phyloP scores from a whole-genome alignment of 1,284 basidiomycete species.

The Amylostereum chailletii region DNA sequence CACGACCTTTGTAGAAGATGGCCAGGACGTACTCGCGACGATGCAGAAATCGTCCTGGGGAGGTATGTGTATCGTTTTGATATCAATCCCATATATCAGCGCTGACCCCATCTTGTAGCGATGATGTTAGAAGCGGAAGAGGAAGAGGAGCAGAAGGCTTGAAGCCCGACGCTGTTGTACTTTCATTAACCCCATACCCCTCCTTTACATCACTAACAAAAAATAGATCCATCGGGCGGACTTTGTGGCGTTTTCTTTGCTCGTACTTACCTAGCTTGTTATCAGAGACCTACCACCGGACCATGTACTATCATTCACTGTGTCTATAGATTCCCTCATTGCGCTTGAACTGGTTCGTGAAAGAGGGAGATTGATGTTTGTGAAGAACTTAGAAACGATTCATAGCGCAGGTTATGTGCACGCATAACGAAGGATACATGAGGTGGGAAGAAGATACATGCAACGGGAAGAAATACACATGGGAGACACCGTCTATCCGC shows the following conservation, averaged over 20 bases:
- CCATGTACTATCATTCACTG: too few species aligned
- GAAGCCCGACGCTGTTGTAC: neutral
- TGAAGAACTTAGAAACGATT: too few species aligned
- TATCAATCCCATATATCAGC: neutral
- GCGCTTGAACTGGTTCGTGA: neutral
- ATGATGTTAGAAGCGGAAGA: constrained; percentile 50
- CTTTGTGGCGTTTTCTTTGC: too few species aligned
- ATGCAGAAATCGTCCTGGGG: constrained; percentile 66
- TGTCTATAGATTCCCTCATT: neutral
- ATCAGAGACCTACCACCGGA: too few species aligned
- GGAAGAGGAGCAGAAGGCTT: constrained; percentile 31
- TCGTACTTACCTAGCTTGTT: too few species aligned
- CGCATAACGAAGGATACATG: neutral
- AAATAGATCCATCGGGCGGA: too few species aligned
- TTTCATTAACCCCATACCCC: neutral
- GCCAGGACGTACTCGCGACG: constrained; percentile 43
- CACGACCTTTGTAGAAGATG: constrained; percentile 32
- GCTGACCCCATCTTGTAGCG: constrained; percentile 23
- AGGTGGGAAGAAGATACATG: too few species aligned
- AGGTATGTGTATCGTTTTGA: constrained; percentile 31
- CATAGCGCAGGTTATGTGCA: neutral
- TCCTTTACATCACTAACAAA: neutral
- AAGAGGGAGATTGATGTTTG: too few species aligned
- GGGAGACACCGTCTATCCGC: constrained; percentile 3
- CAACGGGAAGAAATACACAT: too few species aligned